These are phyloP conservation scores for Fusarium sp. DNA, from an alignment of 2,329 filamentous ascomycete species.

Conservation along the genomic window DNA sequence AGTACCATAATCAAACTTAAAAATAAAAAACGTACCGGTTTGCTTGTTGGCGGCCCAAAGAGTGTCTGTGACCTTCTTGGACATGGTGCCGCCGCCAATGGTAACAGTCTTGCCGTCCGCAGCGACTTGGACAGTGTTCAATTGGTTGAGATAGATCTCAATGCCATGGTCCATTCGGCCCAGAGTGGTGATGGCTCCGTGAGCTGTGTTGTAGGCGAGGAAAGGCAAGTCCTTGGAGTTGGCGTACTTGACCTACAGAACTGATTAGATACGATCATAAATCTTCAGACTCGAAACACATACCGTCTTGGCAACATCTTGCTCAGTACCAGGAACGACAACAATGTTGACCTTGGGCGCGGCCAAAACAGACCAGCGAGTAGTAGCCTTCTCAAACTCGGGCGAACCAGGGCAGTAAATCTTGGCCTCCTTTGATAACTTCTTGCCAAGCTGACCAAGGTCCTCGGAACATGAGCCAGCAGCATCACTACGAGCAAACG, in stretches of 20 bases:
- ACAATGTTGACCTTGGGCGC: slow-evolving; percentile 58
- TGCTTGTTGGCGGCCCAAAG: slow-evolving; percentile 64
- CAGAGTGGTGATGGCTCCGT: slow-evolving; percentile 62
- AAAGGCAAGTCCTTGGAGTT: slow-evolving; percentile 60
- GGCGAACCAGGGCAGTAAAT: slow-evolving; percentile 56
- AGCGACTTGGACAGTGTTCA: slow-evolving; percentile 57
- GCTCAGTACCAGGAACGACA: slow-evolving; percentile 59
- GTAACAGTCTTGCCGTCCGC: slow-evolving; percentile 58
- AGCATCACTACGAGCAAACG: slow-evolving; percentile 24
- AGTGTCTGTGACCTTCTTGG: slow-evolving; percentile 58
- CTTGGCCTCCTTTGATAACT: slow-evolving; percentile 54
- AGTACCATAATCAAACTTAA: background rate
- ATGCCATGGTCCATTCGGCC: slow-evolving; percentile 62
- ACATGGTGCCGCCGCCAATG: slow-evolving; percentile 60
- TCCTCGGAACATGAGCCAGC: slow-evolving; percentile 31
- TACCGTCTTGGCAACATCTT: slow-evolving; percentile 62
- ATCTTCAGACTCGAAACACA: accelerated
- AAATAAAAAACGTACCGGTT: slow-evolving; percentile 51
- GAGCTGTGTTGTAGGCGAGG: slow-evolving; percentile 63
- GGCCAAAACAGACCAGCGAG: slow-evolving; percentile 59
- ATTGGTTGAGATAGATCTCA: slow-evolving; percentile 59
- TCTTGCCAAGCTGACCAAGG: slow-evolving; percentile 41
- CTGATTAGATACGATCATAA: background rate
- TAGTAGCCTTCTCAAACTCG: slow-evolving; percentile 53
- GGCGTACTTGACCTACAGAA: slow-evolving; percentile 54